These are phyloP conservation scores for Triangularia verruculosa DNA, from an alignment of 2,329 filamentous ascomycete species.

Conservation along the genomic window DNA sequence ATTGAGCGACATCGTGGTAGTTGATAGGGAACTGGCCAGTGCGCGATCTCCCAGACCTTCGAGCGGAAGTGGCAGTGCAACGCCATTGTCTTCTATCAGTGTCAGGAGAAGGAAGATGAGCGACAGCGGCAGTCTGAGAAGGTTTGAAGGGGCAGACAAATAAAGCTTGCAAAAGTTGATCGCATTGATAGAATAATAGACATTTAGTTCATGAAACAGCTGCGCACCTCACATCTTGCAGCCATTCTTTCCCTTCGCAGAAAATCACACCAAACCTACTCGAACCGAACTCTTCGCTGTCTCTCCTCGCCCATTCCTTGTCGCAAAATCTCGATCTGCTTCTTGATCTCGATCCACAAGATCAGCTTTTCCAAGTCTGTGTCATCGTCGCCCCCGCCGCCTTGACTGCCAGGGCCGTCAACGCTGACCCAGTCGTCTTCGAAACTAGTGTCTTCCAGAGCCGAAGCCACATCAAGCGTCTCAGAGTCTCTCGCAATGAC, in stretches of 20 bases:
- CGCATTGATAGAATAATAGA: background rate
- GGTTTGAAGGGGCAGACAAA: slow-evolving; percentile 11
- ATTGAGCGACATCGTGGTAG: slow-evolving; percentile 10
- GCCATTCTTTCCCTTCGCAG: background rate
- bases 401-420: slow-evolving; percentile 1
- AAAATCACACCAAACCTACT: background rate
- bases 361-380: slow-evolving; percentile 48
- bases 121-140: slow-evolving; percentile 18
- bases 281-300: background rate
- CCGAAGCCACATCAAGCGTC: slow-evolving; percentile 6
- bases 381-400: slow-evolving; percentile 36
- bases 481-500: slow-evolving; percentile 47
- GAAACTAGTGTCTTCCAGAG: slow-evolving; percentile 24
- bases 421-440: slow-evolving; percentile 26
- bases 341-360: slow-evolving; percentile 61
- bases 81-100: slow-evolving; percentile 1
- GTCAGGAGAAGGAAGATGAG: slow-evolving; percentile 15
- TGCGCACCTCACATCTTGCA: background rate
- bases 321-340: slow-evolving; percentile 58
- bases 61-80: background rate
- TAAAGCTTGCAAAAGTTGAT: background rate
- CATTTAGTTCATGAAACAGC: background rate
- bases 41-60: slow-evolving; percentile 13
- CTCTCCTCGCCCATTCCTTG: slow-evolving; percentile 51
- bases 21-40: slow-evolving; percentile 1